Evolutionary conservation across 164 flowering plant genomes (phyloP).

Genomic region (Aristolochia fimbriata): DNA sequence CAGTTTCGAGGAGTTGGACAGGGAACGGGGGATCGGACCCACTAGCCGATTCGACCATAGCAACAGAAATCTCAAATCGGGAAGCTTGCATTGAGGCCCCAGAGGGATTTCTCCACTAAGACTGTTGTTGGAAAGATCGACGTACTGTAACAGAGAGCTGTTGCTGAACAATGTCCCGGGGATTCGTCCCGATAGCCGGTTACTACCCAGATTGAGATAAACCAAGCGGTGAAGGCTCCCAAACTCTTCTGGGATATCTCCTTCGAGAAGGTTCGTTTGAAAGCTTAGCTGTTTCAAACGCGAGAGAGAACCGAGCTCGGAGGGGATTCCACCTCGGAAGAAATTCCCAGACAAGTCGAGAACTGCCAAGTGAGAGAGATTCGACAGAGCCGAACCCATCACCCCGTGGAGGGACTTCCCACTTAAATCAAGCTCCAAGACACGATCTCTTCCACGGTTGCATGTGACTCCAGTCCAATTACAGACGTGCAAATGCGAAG

Average conservation of each 20-base stretch:
- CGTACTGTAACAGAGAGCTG: slow-evolving; percentile 40
- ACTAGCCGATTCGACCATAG: slow-evolving; percentile 73
- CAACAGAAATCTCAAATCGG: slow-evolving; percentile 45
- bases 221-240: slow-evolving; percentile 38
- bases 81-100: slow-evolving; percentile 32
- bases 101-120: slow-evolving; percentile 56
- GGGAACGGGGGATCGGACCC: slow-evolving; percentile 53
- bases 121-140: slow-evolving; percentile 82
- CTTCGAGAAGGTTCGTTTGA: slow-evolving; percentile 48
- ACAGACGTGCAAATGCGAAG: slow-evolving; percentile 41
- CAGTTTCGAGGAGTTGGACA: slow-evolving; percentile 62
- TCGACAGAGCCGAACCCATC: slow-evolving; percentile 50
- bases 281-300: slow-evolving; percentile 51
- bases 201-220: slow-evolving; percentile 63
- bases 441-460: slow-evolving; percentile 17
- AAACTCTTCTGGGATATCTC: slow-evolving; percentile 45
- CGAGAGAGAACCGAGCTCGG: slow-evolving; percentile 40
- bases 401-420: slow-evolving; percentile 42
- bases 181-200: slow-evolving; percentile 43
- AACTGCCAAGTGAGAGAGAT: slow-evolving; percentile 36
- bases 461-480: slow-evolving; percentile 73
- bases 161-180: slow-evolving; percentile 55
- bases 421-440: slow-evolving; percentile 49
- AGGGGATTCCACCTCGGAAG: slow-evolving; percentile 57
- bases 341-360: slow-evolving; percentile 67